phyloP scores from a whole-genome alignment of 768 basidiomycete species.

The Cyathus striatus region DNA sequence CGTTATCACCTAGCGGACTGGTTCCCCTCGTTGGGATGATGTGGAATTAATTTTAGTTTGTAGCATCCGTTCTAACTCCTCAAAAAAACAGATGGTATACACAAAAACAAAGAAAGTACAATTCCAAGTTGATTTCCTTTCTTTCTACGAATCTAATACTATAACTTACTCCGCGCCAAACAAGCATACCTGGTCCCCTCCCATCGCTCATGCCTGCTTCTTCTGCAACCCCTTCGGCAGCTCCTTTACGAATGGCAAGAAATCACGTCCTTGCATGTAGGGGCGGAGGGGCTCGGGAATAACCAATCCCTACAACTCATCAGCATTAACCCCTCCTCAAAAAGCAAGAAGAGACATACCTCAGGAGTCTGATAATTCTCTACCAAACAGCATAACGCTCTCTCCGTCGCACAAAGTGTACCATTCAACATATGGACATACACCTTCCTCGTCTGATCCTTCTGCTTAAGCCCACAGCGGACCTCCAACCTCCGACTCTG shows the following conservation, averaged over 20 bases:
- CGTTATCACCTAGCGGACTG: too few species aligned
- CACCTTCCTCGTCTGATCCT: conserved; percentile 85
- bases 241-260: conserved; percentile 79
- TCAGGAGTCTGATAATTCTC: conserved; percentile 98
- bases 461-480: conserved; percentile 85
- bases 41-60: too few species aligned
- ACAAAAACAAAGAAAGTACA: too few species aligned
- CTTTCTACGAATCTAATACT: too few species aligned
- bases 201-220: conserved; percentile 45
- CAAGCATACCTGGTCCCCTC: too few species aligned
- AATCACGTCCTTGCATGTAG: conserved; percentile 95
- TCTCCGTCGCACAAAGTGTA: conserved; percentile 94
- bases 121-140: too few species aligned
- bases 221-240: conserved; percentile 74
- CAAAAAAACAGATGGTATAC: too few species aligned
- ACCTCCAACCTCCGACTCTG: conserved; percentile 93
- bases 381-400: conserved; percentile 94
- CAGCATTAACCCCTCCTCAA: conserved; percentile 3
- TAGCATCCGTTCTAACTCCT: too few species aligned
- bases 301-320: conserved; percentile 66
- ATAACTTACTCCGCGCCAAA: too few species aligned
- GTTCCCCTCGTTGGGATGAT: too few species aligned
- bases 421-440: conserved; percentile 99
- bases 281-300: conserved; percentile 89
- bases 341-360: conserved; percentile 38